Evolutionary conservation across 495 filamentous ascomycete species (phyloP), one percentile per base, ranked within the genome.

Genomic region (Talaromyces liani): DNA sequence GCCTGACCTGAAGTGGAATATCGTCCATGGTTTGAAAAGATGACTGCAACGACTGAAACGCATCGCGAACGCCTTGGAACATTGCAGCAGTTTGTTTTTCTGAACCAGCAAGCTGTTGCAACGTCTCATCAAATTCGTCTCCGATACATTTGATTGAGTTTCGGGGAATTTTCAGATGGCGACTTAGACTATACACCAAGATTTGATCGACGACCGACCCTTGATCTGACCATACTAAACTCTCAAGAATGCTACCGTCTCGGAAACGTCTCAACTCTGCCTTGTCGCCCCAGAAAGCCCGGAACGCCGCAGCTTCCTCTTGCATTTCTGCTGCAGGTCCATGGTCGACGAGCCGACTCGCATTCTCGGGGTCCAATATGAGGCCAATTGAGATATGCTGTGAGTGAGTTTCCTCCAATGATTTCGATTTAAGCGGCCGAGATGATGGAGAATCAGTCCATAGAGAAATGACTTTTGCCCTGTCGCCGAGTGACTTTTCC

Each of bases 241-340:
- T 94, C 70, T 85, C 82, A 62, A 77, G 65, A 55, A 84, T 83
- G 41, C 75, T 82, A 18, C 81, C 82, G 65, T 84, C 83, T 63
- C 82, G 82, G 67, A 83, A 84, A 27, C 82, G 75, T 61, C 82
- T 75, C 47, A 84, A 69, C 66, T 84, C 81, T 9, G 82, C 76
- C 66, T 84, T 84, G 16, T 78, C 74, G 31, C 81, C 82, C 82
- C 81, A 84, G 62, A 84, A 84, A 4, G 68, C 69, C 22, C 78
- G 73, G 66, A 82, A 83, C 1, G 71, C 70, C 39, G 73, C 71
- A 29, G 80, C 75, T 64, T 76, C 78, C 22, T 74, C 74, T 64
- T 80, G 91, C 56, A 91, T 81, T 71, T 97, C 91, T 4, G 91
- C 91, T 0, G 87, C 71, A 2, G 94, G 94, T 2, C 94, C 94